Base-by-base conservation (phyloP, 768 basidiomycete genomes). In the Galerina marginata region DNA sequence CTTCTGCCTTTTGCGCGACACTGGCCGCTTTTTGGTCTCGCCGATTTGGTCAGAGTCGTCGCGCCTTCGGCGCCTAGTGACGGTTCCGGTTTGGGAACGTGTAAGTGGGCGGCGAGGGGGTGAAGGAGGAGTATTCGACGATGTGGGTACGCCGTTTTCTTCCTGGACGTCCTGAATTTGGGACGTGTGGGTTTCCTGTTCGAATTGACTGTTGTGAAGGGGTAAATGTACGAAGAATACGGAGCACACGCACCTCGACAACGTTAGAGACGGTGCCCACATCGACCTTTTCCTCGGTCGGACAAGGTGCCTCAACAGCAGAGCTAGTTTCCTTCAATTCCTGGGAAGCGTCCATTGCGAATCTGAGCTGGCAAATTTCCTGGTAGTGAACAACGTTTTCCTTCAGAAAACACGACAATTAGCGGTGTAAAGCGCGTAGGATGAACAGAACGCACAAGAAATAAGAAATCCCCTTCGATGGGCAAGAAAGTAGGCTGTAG, bases 1-100 rank as follows among this genome's bases (percentile, higher is more conserved):
- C 37, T 71, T 71, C 47, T 65, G 68, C 57, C 61, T 63, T 63
- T 71, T 71, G 33, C 70, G 66, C 14, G 63, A 39, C 15, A 55
- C 56, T 15, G 65, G 36, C 15, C 66, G 65, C 59, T 67, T 71
- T 64, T 61, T 64, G 36, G 62, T 36, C 25, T 63, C 63, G 9
- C 52, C 51, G 15, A 51, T 23, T 12, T 44, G 42, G 43, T 67
- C 70, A 5, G 61, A 62, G 54, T 71, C 70, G 48, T 69, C 68
- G 50, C 64, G 65, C 37, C 59, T 51, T 53, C 63, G 66, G 56
- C 70, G 70, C 59, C 67, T 68, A 48, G 65, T 45, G 36, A 68
- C 65, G 6, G 66, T 68, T 11, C 70, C 70, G 33, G 70, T 71
- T 37, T 71, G 70, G 0, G 70, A 71, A 54, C 70, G 70, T 20